A percentile compares a stretch with the other conserved stretches of the same genome.
These are phyloP conservation scores for Auricularia sp. DNA, from an alignment of 768 basidiomycete species.

Conservation along the genomic window DNA sequence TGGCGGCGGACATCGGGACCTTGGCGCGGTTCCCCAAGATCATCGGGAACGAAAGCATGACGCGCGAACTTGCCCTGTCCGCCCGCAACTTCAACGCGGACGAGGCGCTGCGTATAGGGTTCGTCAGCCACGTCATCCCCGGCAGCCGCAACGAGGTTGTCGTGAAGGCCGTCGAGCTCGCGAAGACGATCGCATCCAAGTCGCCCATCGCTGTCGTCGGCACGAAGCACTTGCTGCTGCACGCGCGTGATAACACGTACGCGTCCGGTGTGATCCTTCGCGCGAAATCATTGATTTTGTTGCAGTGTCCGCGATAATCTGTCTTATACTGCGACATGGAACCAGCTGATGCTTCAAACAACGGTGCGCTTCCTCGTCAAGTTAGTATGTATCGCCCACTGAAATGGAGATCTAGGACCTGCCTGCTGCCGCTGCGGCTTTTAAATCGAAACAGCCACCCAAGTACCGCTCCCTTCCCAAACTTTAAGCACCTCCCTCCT, in stretches of 20 bases:
- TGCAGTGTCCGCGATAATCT: conserved; percentile 37
- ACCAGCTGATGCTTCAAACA: conserved; percentile 40
- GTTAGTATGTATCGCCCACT: background rate
- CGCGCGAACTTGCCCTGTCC: conserved; percentile 69
- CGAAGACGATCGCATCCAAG: conserved; percentile 56
- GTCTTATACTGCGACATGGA: conserved; percentile 50
- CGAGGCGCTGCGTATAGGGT: conserved; percentile 60
- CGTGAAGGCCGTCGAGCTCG: conserved; percentile 53
- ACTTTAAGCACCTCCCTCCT: conserved; percentile 6
- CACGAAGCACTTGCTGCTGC: conserved; percentile 68
- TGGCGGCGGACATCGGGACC: conserved; percentile 83
- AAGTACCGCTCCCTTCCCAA: conserved; percentile 16
- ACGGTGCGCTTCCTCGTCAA: conserved; percentile 22
- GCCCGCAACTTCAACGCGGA: conserved; percentile 55
- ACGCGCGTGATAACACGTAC: conserved; percentile 71
- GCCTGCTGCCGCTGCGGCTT: conserved; percentile 13
- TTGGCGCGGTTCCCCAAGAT: conserved; percentile 74
- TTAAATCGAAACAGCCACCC: conserved; percentile 11
- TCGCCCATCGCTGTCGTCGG: conserved; percentile 69
- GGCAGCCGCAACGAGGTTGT: conserved; percentile 62
- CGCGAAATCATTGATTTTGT: conserved; percentile 14
- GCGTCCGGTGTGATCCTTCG: conserved; percentile 12
- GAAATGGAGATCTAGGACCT: conserved; percentile 13
- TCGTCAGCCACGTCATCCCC: conserved; percentile 60
- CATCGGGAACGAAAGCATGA: conserved; percentile 59